Conservation (phyloP, 192 early-diverging fungal genomes). For the Coemansia sp. region DNA sequence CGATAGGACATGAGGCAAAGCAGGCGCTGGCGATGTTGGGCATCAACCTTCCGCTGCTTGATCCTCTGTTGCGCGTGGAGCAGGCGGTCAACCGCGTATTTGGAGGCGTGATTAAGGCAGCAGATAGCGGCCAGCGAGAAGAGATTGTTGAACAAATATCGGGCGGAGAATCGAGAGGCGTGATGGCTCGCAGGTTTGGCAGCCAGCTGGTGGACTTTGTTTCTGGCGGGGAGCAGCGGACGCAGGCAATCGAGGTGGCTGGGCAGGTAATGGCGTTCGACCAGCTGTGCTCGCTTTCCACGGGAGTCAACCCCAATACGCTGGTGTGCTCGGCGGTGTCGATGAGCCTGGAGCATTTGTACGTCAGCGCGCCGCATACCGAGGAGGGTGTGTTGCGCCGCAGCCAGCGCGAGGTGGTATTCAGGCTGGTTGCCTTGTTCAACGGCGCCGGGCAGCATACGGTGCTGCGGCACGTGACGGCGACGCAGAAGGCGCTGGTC, state of each 20-base stretch:
- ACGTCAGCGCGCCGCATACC: neutral
- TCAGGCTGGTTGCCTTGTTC: slow-evolving; percentile 20
- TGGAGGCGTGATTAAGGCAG: slow-evolving; percentile 7
- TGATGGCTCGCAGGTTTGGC: neutral
- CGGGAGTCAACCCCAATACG: slow-evolving; percentile 22
- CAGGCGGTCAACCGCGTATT: slow-evolving; percentile 26
- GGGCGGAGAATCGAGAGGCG: neutral
- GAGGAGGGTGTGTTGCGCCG: slow-evolving; percentile 1
- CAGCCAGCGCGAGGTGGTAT: slow-evolving; percentile 19
- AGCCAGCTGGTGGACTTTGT: slow-evolving; percentile 16
- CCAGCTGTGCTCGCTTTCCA: slow-evolving; percentile 11
- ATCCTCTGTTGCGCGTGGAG: slow-evolving; percentile 30
- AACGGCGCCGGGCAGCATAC: slow-evolving; percentile 21
- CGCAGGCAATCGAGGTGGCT: slow-evolving; percentile 10
- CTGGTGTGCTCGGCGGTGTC: slow-evolving; percentile 22
- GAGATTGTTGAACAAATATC: slow-evolving; percentile 2
- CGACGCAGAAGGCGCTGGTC: slow-evolving; percentile 9
- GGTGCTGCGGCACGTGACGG: neutral
- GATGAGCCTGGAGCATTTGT: slow-evolving; percentile 24
- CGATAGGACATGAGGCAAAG: slow-evolving; percentile 21
- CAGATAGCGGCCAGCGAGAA: neutral
- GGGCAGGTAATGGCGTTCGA: slow-evolving; percentile 18
- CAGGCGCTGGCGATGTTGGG: slow-evolving; percentile 3
- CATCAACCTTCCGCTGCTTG: slow-evolving; percentile 9
- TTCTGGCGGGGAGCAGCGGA: neutral